Percentiles rank a stretch among this genome's conserved stretches.
Evolutionary conservation across 345 rosid species (phyloP).

Genomic region (Clarkia xantiana): DNA sequence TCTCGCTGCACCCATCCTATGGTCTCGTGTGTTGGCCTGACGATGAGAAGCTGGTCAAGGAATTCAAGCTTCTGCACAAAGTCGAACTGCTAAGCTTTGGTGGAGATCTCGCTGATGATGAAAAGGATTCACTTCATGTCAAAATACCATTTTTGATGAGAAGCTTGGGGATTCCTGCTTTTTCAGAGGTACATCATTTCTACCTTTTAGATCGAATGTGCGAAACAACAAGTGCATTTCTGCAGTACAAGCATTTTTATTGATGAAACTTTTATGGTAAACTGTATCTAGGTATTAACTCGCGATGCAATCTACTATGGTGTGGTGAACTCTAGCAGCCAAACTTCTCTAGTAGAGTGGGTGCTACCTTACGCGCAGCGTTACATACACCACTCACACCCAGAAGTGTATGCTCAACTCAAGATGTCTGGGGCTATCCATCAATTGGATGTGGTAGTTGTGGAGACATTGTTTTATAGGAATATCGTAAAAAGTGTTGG

Average conservation of each 20-base stretch:
- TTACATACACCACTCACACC: conserved; percentile 40
- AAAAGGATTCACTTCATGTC: conserved; percentile 36
- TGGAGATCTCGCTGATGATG: conserved; percentile 21
- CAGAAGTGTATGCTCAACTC: conserved; percentile 36
- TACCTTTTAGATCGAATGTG: background rate
- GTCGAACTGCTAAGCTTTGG: conserved; percentile 60
- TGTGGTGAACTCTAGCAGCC: conserved; percentile 29
- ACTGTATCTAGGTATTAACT: conserved; percentile 40
- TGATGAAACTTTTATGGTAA: background rate
- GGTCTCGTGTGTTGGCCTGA: conserved; percentile 86
- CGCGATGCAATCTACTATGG: conserved; percentile 59
- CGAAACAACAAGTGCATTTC: background rate
- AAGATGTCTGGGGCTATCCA: conserved; percentile 35
- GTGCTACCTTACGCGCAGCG: conserved; percentile 84
- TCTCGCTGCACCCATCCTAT: conserved; percentile 64
- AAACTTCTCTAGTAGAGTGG: conserved; percentile 60
- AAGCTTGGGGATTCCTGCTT: conserved; percentile 61
- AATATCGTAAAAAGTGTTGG: conserved; percentile 40
- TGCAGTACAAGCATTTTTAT: background rate
- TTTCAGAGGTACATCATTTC: conserved; percentile 47
- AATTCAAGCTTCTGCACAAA: conserved; percentile 39
- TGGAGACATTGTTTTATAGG: conserved; percentile 53
- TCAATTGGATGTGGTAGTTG: conserved; percentile 42
- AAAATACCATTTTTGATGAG: conserved; percentile 45
- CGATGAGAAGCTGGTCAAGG: conserved; percentile 45